Base-by-base conservation (phyloP, 2,329 filamentous ascomycete species). In the Alternaria ventricosa region DNA sequence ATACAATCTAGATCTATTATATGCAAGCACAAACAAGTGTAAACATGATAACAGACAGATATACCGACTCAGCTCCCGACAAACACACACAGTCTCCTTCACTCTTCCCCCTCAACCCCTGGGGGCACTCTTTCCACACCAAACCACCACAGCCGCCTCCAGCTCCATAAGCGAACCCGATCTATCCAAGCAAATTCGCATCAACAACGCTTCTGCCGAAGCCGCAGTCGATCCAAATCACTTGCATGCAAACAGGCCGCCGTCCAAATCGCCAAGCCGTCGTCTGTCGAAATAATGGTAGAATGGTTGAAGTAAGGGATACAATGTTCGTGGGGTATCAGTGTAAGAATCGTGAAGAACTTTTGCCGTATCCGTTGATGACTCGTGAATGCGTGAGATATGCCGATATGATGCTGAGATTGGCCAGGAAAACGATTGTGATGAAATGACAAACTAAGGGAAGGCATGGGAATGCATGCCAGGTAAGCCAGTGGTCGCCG, bases 291-390 rank as follows among this genome's bases (percentile, higher is more conserved):
- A 77, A 68, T 44, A 73, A 75, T 73, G 75, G 75, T 76, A 77
- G 73, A 77, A 78, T 76, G 74, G 74, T 73, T 70, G 67, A 67
- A 64, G 64, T 71, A 74, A 73, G 73, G 70, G 71, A 77, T 73
- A 77, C 72, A 78, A 78, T 72, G 74, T 76, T 79, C 71, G 76
- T 80, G 79, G 49, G 80, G 80, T 82, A 82, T 82, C 79, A 80
- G 78, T 72, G 78, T 81, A 76, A 76, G 75, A 78, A 75, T 79
- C 75, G 78, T 80, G 74, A 78, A 62, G 59, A 77, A 75, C 68
- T 76, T 79, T 78, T 76, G 63, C 73, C 66, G 72, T 69, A 64
- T 66, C 72, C 71, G 71, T 72, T 70, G 70, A 69, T 72, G 73
- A 75, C 68, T 79, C 75, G 76, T 79, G 72, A 76, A 74, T 77